Base-by-base conservation (phyloP, 371 early-diverging fungal species). In the Mucor sp. region DNA sequence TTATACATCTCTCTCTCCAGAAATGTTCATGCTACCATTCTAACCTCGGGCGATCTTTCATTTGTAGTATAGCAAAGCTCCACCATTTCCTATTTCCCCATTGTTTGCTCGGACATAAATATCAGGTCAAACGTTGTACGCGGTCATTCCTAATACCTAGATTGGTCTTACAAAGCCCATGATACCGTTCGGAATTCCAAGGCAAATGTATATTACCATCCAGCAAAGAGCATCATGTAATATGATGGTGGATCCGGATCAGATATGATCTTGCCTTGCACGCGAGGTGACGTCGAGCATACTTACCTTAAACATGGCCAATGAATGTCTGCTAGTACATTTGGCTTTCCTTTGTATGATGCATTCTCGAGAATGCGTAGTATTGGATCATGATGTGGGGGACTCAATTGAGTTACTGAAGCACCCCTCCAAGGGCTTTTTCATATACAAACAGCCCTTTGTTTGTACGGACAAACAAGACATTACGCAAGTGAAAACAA, bases 281-380 rank as follows among this genome's bases (percentile, higher is more conserved):
- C 33, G 67, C 44, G 56, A 60, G 61, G 57, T 63, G 63, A 68
- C 63, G 63, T 68, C 48, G 43, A 6, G 50, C 12, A 12, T 25
- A 21, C 7, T 21, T 23, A n/a, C 48, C 69, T 60, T 53, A 68
- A 68, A 58, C 63, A 27, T 62, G 59, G 23, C 68, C 68, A 68
- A 68, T 67, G 44, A 57, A 62, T 11, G 60, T 15, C 37, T 37
- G 37, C 37, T 30, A 6, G 30, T 8, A 35, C 35, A 35, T 35
- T 35, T 8, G 35, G 35, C 9, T 35, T 35, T 9, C n/a, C n/a
- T n/a, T 9, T 35, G 35, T 37, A 11, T 37, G 37, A 43, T 41
- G 25, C 21, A 37, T 15, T 8, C 17, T 14, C 8, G 25, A 25
- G 35, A 0, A 27, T 25, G 44, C 28, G 32, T 27, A 39, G 28